phyloP scores from a whole-genome alignment of 2,329 filamentous ascomycete species.

The Epichloe hybrida region DNA sequence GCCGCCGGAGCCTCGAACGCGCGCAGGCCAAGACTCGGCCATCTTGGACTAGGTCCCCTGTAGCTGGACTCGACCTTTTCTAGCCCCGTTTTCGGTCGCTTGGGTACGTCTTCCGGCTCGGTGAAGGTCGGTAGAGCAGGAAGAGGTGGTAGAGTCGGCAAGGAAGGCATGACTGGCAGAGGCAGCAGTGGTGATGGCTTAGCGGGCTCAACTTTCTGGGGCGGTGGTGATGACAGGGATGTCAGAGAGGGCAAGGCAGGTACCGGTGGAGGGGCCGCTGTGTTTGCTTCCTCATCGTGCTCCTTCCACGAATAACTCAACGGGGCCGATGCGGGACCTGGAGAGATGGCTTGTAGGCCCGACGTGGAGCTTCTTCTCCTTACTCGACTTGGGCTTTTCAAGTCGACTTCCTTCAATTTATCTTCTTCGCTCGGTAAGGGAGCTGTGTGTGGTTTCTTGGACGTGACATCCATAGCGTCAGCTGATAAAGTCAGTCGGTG shows the following conservation, averaged over 20 bases:
- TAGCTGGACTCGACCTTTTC: constrained; percentile 7
- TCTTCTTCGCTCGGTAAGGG: constrained; percentile 43
- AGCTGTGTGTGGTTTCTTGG: constrained; percentile 47
- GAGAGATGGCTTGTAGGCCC: constrained; percentile 35
- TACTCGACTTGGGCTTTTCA: constrained; percentile 30
- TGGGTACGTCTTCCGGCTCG: constrained; percentile 7
- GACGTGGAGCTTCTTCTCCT: constrained; percentile 43
- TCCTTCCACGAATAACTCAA: constrained; percentile 47
- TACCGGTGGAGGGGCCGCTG: background rate
- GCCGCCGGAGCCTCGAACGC: constrained; percentile 11
- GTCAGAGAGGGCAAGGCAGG: background rate
- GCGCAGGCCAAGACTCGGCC: constrained; percentile 22
- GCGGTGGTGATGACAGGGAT: background rate
- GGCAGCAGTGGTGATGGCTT: background rate
- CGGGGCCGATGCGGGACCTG: constrained; percentile 54
- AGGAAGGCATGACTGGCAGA: background rate
- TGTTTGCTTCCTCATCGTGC: constrained; percentile 19
- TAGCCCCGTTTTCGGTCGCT: constrained; percentile 24
- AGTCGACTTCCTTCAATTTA: constrained; percentile 24
- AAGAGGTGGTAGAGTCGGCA: background rate
- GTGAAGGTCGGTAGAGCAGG: constrained; percentile 4
- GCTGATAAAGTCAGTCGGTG: constrained; percentile 48
- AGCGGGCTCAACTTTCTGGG: background rate
- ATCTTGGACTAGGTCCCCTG: constrained; percentile 9
- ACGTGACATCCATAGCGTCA: constrained; percentile 38